Evolutionary conservation across 345 rosid species (phyloP).

Genomic region (Lumnitzera racemosa): DNA sequence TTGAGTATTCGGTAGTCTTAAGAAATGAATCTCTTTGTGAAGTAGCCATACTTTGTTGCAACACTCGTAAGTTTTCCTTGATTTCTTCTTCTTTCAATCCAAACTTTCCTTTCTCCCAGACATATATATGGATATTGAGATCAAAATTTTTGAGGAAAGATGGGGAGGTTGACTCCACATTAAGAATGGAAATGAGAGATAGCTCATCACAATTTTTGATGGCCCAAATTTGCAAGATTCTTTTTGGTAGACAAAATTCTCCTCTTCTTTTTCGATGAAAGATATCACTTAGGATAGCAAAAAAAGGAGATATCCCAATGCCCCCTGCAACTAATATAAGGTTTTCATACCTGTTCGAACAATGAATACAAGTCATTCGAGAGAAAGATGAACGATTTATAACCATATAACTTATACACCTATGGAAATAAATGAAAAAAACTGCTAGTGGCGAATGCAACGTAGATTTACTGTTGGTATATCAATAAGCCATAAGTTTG

Average conservation of each 20-base stretch:
- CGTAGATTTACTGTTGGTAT: not conserved
- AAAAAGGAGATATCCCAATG: constrained; percentile 82
- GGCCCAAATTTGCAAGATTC: constrained; percentile 75
- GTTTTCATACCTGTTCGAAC: constrained; percentile 59
- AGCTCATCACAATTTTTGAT: constrained; percentile 70
- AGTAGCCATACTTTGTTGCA: not conserved
- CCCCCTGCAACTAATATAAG: constrained; percentile 89
- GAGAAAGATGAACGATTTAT: too few species aligned
- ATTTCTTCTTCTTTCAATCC: constrained; percentile 13
- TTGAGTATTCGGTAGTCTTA: constrained; percentile 8
- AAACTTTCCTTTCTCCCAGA: constrained; percentile 39
- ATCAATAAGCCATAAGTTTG: not conserved
- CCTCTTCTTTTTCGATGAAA: constrained; percentile 59
- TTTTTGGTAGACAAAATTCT: constrained; percentile 59
- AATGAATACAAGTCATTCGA: not conserved
- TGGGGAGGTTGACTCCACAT: constrained; percentile 57
- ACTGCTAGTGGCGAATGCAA: too few species aligned
- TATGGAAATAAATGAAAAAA: too few species aligned
- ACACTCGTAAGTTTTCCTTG: not conserved
- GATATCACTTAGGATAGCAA: constrained; percentile 76
- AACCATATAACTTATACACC: too few species aligned
- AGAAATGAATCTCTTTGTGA: constrained; percentile 4
- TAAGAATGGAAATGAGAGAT: constrained; percentile 51
- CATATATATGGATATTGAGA: constrained; percentile 46
- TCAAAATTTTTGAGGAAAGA: constrained; percentile 37